Conservation (phyloP, 768 basidiomycete species). For the Calocybe indica region DNA sequence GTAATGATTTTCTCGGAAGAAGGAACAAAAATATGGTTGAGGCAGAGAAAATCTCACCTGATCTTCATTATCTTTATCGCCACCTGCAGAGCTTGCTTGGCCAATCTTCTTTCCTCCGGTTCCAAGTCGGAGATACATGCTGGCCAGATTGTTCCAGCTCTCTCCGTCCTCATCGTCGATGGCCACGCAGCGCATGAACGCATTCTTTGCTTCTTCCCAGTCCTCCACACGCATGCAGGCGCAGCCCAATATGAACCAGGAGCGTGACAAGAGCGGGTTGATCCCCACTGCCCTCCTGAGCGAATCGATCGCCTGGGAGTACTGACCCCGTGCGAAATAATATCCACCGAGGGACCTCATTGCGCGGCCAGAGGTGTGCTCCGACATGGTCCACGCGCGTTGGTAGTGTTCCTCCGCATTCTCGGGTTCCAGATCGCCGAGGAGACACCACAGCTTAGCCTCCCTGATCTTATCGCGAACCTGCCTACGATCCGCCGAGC, state of each 20-base stretch:
- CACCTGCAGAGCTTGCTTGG: neutral
- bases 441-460: conserved; percentile 91
- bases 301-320: conserved; percentile 53
- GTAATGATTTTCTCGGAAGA: neutral
- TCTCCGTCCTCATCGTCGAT: conserved; percentile 97
- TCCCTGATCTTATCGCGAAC: conserved; percentile 62
- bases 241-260: conserved; percentile 98
- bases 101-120: conserved; percentile 24
- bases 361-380: conserved; percentile 77
- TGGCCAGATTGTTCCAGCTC: conserved; percentile 97
- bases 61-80: conserved; percentile 16
- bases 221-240: conserved; percentile 75
- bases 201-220: conserved; percentile 80
- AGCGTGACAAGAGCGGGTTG: conserved; percentile 79
- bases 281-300: conserved; percentile 76
- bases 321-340: conserved; percentile 67
- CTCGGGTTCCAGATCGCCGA: conserved; percentile 85
- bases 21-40: neutral
- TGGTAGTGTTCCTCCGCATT: conserved; percentile 70
- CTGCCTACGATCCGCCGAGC: conserved; percentile 32
- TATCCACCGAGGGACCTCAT: conserved; percentile 89
- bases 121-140: conserved; percentile 84
- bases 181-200: conserved; percentile 80
- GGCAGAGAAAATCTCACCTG: conserved; percentile 8
- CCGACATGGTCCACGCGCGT: conserved; percentile 80